Base-by-base conservation (phyloP, 2,329 filamentous ascomycete species). In the Epichloe coenophiala region DNA sequence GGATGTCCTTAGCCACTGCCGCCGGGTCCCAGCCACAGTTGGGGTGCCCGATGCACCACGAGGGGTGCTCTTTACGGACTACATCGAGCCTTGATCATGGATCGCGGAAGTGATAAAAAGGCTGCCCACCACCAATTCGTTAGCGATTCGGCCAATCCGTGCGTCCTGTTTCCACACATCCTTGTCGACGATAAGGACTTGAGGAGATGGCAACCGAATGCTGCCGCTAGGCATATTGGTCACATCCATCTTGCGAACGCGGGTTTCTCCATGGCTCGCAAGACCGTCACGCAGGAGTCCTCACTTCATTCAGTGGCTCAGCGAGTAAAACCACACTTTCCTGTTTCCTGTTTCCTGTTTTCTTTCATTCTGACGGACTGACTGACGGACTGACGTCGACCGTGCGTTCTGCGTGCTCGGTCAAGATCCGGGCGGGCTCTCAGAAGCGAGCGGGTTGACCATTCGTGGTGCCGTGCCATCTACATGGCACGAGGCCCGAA, bases 111-210 rank as follows among this genome's bases (percentile, higher is more conserved):
- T n/a, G 17, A 42, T 27, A n/a, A 33, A 44, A 47, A 6, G 23
- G 40, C 27, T 41, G 33, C 38, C 49, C 46, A 23, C 45, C 21
- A 13, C 42, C 36, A n/a, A 39, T 45, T 42, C 40, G 37, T 41
- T n/a, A 31, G 45, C 17, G 12, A 33, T 35, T 39, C 27, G 23
- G 23, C 33, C 45, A 42, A 40, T 39, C 45, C 49, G 35, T 39
- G 40, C 23, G 31, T 35, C 31, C n/a, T 23, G 46, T 48, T 39
- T 23, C 37, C 44, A 36, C 38, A 21, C 43, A 46, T 53, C 47
- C 51, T 23, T 47, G 50, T 49, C 48, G 54, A 51, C 48, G 52
- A 54, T 50, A 47, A 47, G 50, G 35, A 31, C 33, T 45, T 40
- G 51, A n/a, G 45, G 47, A 48, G 48, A 48, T 51, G 50, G 46